Base-by-base conservation (phyloP, 2,329 filamentous ascomycete genomes). In the Trichoderma semiorbis region DNA sequence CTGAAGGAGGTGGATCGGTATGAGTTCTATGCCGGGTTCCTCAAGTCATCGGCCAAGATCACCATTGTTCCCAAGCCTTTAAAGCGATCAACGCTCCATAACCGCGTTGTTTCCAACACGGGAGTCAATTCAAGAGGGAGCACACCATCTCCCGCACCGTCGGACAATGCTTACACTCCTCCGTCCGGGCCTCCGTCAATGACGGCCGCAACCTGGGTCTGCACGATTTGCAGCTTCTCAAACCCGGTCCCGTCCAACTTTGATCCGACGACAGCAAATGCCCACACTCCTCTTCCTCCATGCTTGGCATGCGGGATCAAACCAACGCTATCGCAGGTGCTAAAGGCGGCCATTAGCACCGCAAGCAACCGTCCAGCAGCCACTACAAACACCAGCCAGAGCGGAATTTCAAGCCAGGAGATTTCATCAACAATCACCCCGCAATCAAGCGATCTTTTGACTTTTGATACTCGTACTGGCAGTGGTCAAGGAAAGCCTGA, bases 291-390 rank as follows among this genome's bases (percentile, higher is more conserved):
- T 10, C 83, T 97, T 26, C 92, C 95, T 4, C 93, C 95, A 75
- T 99, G 96, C 79, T 85, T 97, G 69, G 92, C 94, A 6, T 99
- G 96, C 79, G 96, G 96, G 0, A 97, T 99, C 78, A 97, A 96
- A 77, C 96, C 96, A 4, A 91, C 92, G 0, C 86, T 97, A 63
- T 88, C 93, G 2, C 91, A 93, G 73, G 87, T 98, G 2, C 83
- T 97, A 39, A 98, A 98, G 81, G 94, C 95, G 11, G 89, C 94
- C 2, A 96, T 98, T 75, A 86, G 90, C 32, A 93, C 90, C 74
- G 92, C 91, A 18, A 88, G 89, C 36, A 90, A 88, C 81, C 82
- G 91, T 18, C 53, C 75, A 36, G 61, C 75, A 32, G 73, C 75
- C 7, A 68, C 75, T 7, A 69, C 73, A 2, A 69, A 14, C 7